Evolutionary conservation across 1,284 basidiomycete genomes (phyloP), one percentile per base, ranked within the genome.

Genomic region (Melanopsichium pennsylvanicum): DNA sequence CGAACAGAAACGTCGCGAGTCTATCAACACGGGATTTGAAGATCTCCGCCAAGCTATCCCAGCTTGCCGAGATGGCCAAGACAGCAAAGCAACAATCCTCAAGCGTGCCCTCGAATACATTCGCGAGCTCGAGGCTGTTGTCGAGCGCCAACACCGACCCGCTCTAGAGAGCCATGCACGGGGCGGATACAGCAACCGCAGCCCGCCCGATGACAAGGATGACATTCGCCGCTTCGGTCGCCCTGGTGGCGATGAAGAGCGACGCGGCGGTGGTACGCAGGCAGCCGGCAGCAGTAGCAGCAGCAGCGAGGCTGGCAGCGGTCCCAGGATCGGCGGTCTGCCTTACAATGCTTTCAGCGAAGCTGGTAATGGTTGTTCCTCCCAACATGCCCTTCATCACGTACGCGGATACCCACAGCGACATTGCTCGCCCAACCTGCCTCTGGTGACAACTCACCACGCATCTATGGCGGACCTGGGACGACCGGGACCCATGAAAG

Each of bases 21-120:
- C 55, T 40, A 71, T 71, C 69, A 71, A 71, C 52, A 56, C 63
- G 5, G 69, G 69, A 2, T 71, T 71, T n/a, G 69, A 71, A 21
- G 69, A 71, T 16, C 51, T 71, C 16, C 62, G 69, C 5, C 62
- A 67, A 36, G 49, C 59, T 16, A 55, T 71, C 9, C 69, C 69
- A 4, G 55, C 58, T 3, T 71, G 69, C 22, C 58, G 69, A 27
- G 69, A 71, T 16, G 69, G 69, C 2, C 62, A 63, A 32, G 69
- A 71, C 46, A 71, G 69, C 69, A 71, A 71, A 38, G 69, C 69
- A 0, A 71, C 63, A 31, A 61, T 71, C 18, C 59, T 71, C 23
- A 61, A 66, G 43, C 54, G 69, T 31, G 69, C 69, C 12, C 54
- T 71, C 37, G 69, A 70, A 16, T 70, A 70, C 46, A 70, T 70